phyloP scores from a whole-genome alignment of 192 early-diverging fungal species.

The Backusella luteola region DNA sequence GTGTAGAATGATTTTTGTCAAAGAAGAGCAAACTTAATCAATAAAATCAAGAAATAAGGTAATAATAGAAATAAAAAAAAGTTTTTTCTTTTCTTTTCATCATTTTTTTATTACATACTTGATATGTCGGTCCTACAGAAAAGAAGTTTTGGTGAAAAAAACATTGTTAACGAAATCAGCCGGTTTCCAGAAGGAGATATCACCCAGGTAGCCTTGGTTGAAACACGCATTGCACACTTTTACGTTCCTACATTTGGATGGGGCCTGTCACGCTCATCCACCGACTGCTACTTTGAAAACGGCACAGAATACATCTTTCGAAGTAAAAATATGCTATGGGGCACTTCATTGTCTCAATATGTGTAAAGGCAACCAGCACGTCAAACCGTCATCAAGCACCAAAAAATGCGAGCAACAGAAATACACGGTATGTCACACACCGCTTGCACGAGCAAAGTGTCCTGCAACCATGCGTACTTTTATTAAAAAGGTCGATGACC shows the following conservation, averaged over 20 bases:
- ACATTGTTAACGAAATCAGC: neutral
- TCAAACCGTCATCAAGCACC: too few species aligned
- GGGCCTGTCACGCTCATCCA: neutral
- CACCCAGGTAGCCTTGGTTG: neutral
- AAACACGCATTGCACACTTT: neutral
- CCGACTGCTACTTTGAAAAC: neutral
- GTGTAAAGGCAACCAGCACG: neutral
- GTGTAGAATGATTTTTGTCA: neutral
- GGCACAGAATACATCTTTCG: neutral
- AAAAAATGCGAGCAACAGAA: too few species aligned
- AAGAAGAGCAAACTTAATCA: neutral
- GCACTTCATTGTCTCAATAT: neutral
- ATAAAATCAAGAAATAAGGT: neutral
- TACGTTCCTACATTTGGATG: neutral
- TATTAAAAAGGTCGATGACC: too few species aligned
- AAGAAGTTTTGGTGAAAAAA: neutral
- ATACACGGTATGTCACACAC: too few species aligned
- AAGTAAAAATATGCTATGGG: neutral
- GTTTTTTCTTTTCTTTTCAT: neutral
- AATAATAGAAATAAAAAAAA: neutral
- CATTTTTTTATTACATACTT: neutral
- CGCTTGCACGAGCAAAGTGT: too few species aligned
- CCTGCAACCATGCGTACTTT: too few species aligned
- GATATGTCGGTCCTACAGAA: neutral
- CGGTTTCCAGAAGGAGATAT: neutral